A percentile compares a stretch with the other conserved stretches of the same genome.
Evolutionary conservation across 148 eudicot species (phyloP).

Genomic region (Dysphania ambrosioides): DNA sequence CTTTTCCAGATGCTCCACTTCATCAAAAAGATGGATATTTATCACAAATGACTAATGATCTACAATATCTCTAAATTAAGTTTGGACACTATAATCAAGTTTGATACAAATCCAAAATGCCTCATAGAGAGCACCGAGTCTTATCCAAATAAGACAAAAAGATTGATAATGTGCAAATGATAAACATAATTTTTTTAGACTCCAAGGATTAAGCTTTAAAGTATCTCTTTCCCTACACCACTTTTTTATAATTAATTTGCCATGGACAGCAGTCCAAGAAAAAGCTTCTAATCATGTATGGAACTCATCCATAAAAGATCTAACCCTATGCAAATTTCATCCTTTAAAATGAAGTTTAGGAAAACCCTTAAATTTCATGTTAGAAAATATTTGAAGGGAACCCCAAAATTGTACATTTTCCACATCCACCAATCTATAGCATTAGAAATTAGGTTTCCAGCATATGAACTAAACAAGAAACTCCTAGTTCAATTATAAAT

Average conservation of each 20-base stretch:
- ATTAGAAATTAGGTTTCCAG: neutral
- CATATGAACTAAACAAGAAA: neutral
- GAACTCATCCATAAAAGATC: neutral
- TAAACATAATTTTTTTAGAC: neutral
- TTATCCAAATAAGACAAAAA: neutral
- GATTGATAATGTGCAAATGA: neutral
- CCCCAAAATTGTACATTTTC: neutral
- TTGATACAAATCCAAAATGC: neutral
- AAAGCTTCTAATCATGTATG: neutral
- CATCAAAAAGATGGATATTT: neutral
- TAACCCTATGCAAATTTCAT: neutral
- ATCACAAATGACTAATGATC: no score
- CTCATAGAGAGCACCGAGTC: neutral
- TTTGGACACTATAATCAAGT: neutral
- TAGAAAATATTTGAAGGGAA: no score
- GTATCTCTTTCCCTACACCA: neutral
- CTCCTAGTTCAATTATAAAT: neutral
- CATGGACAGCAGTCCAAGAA: neutral
- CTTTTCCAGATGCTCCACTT: neutral
- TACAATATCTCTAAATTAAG: neutral
- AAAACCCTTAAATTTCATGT: no score
- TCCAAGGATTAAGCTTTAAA: neutral
- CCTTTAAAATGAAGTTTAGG: neutral
- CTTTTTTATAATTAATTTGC: neutral
- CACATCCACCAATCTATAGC: neutral